phyloP scores from a whole-genome alignment of 768 basidiomycete genomes.

The Boletus subcaerulescens region DNA sequence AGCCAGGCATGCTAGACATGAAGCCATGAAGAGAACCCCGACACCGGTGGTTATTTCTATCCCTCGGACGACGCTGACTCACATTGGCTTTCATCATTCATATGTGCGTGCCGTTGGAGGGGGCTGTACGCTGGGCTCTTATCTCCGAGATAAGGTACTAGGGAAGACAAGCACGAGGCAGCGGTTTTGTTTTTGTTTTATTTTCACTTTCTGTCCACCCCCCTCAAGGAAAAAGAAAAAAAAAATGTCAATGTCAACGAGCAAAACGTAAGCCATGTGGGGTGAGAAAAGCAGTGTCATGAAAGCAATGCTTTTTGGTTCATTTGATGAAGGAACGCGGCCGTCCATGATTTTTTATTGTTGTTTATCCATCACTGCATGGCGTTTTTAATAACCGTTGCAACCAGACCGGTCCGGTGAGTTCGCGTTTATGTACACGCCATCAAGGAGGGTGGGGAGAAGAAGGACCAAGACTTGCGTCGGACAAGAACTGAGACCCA shows the following conservation, averaged over 20 bases:
- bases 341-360: background rate
- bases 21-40: background rate
- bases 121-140: background rate
- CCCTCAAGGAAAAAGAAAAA: too few species aligned
- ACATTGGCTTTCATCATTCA: background rate
- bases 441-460: constrained; percentile 1
- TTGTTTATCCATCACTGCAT: too few species aligned
- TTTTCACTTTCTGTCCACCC: too few species aligned
- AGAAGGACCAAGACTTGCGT: too few species aligned
- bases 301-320: too few species aligned
- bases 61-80: background rate
- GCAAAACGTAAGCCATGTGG: background rate
- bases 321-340: background rate
- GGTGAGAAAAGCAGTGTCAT: constrained; percentile 2
- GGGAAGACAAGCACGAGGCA: background rate
- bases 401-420: background rate
- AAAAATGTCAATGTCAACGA: too few species aligned
- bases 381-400: constrained; percentile 1
- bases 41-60: background rate
- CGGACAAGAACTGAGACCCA: too few species aligned
- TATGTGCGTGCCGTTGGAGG: too few species aligned
- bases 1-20: background rate
- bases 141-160: constrained; percentile 8
- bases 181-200: background rate
- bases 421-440: background rate